These are phyloP conservation scores for Cucumis melo DNA, from an alignment of 306 rosid species.

Conservation along the genomic window DNA sequence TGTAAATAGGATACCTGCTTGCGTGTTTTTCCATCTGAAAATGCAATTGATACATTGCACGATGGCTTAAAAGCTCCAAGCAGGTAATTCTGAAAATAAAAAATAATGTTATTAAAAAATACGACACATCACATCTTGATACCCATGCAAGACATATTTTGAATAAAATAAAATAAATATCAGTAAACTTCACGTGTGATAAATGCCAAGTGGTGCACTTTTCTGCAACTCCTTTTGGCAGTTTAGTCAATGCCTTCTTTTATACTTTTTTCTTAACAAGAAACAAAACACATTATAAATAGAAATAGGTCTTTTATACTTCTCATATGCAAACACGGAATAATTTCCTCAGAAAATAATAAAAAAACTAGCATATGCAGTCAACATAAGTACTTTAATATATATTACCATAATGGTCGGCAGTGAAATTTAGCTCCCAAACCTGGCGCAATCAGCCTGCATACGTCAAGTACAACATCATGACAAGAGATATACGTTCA, in stretches of 20 bases:
- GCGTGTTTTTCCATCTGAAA: constrained; percentile 78
- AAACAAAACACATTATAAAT: too few species aligned
- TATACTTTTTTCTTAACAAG: neutral
- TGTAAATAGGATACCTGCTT: constrained; percentile 53
- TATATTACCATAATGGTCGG: neutral
- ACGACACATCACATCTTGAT: neutral
- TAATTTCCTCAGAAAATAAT: neutral
- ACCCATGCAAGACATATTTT: neutral
- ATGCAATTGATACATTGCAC: constrained; percentile 62
- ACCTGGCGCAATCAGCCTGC: neutral
- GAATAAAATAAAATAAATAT: neutral
- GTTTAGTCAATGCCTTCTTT: neutral
- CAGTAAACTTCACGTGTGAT: neutral
- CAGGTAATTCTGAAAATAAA: constrained; percentile 57
- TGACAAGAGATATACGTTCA: neutral
- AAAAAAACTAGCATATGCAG: neutral
- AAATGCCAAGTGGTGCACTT: neutral
- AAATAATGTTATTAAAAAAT: neutral
- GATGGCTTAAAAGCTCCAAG: constrained; percentile 99
- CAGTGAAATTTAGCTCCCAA: neutral
- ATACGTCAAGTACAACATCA: neutral
- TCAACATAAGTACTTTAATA: neutral
- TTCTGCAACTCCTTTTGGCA: neutral
- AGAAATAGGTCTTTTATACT: neutral
- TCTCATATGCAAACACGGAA: neutral